Evolutionary conservation across 257 asterid genomes (phyloP), one percentile per base, ranked within the genome.

Genomic region (Solanum gandarillasii): DNA sequence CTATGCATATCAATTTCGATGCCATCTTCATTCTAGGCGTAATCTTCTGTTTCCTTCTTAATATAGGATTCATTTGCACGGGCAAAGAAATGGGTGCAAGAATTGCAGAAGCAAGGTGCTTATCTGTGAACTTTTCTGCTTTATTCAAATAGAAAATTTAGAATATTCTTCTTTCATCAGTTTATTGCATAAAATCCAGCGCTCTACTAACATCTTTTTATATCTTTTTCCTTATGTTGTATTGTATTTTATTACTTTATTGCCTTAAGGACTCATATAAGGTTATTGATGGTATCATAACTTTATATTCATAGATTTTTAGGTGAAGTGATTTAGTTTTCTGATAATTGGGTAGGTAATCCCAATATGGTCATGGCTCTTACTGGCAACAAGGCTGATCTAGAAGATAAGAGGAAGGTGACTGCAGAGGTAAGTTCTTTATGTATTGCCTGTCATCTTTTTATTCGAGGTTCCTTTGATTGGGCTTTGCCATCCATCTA

Each of bases 11-110:
- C 84, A 41, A 78, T 41, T 78, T 78, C 21, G 65, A 78, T 78
- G 5, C 23, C 84, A 41, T 41, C 20, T 78, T 41, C 38, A 25
- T 41, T 78, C 84, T 25, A 6, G 84, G 38, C 9, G 35, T 78
- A 41, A 78, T 78, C 65, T 78, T 78, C 65, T 41, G 9, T 78
- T 78, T 41, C 62, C 14, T 78, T 78, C 65, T 78, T 25, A 41
- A 78, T 25, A 13, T 83, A 97, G 98, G 98, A 95, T 79, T 97
- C 99, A 0, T 97, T 95, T 92, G 87, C 88, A 82, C 92, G 95
- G 87, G 99, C 99, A 55, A 97, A 97, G 94, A 97, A 97, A 90
- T 97, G 99, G 99, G 98, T 97, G 88, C 96, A 95, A 92, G 99
- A 97, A 91, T 92, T 97, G 88, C 98, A 95, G 89, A 95, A 95